A percentile compares a stretch with the other conserved stretches of the same genome.
Evolutionary conservation across 495 filamentous ascomycete genomes (phyloP).

Genomic region (Xylaria cubensis): DNA sequence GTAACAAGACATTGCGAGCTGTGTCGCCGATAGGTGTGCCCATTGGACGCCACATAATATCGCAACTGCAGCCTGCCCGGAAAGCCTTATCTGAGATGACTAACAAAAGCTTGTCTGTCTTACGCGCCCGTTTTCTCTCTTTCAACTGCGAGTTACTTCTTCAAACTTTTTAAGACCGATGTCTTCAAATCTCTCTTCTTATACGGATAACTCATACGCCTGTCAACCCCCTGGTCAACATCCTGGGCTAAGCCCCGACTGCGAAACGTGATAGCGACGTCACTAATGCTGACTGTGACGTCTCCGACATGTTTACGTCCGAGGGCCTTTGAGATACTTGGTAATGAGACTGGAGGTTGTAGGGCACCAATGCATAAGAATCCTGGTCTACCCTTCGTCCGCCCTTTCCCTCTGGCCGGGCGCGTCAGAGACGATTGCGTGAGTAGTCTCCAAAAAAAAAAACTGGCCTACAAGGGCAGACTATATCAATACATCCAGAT

Average conservation of each 20-base stretch:
- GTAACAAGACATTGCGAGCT: neutral
- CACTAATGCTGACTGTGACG: neutral
- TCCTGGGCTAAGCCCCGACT: neutral
- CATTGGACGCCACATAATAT: conserved; percentile 23
- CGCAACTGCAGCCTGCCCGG: conserved; percentile 4
- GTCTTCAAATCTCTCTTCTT: too few species aligned
- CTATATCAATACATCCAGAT: neutral
- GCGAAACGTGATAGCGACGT: neutral
- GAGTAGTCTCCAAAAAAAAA: neutral
- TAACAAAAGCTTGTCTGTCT: neutral
- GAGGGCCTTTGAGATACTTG: neutral
- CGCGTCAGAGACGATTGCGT: neutral
- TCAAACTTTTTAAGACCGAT: neutral
- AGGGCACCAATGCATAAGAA: neutral
- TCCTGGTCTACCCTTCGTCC: neutral
- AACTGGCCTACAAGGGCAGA: neutral
- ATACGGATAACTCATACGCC: neutral
- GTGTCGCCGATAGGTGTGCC: conserved; percentile 4
- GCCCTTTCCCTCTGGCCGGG: neutral
- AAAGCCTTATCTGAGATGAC: conserved; percentile 14
- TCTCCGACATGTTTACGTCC: neutral
- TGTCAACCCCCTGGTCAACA: too few species aligned
- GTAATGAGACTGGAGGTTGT: neutral
- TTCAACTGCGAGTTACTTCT: neutral
- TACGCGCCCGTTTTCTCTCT: neutral